phyloP scores from a whole-genome alignment of 257 asterid genomes.

The Solanum sejunctum region DNA sequence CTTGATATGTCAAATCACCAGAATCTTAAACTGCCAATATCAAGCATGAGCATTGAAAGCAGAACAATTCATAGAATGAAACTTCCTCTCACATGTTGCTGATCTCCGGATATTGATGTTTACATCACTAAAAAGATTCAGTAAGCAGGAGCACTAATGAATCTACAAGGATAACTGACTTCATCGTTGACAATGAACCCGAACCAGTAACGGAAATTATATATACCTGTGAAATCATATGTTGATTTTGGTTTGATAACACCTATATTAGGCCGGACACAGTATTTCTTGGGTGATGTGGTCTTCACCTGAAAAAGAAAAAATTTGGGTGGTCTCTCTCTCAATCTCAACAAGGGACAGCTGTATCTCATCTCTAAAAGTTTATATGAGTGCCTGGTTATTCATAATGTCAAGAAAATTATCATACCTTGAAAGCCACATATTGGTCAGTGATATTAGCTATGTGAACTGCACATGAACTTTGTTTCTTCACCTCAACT shows the following conservation, averaged over 20 bases:
- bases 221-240: slow-evolving; percentile 57
- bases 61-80: not conserved
- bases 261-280: slow-evolving; percentile 82
- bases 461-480: slow-evolving; percentile 50
- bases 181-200: not conserved
- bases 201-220: not conserved
- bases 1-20: not conserved
- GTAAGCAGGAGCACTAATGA: not conserved
- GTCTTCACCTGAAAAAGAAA: slow-evolving; percentile 66
- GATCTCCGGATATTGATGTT: not conserved
- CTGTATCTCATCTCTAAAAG: not conserved
- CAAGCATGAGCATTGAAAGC: not conserved
- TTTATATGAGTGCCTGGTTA: not conserved
- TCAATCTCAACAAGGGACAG: not conserved
- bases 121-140: not conserved
- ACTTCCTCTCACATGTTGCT: not conserved
- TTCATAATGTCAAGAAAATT: not conserved
- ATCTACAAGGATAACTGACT: not conserved
- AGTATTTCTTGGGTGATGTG: slow-evolving; percentile 84
- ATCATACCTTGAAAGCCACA: slow-evolving; percentile 78
- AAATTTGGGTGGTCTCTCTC: not conserved
- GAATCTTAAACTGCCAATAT: not conserved
- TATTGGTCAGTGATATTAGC: slow-evolving; percentile 61
- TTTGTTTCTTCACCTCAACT: slow-evolving; percentile 89
- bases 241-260: slow-evolving; percentile 72